Percentiles rank a stretch among this genome's conserved stretches.
Evolutionary conservation across 345 rosid genomes (phyloP).

Genomic region (Clarkia xantiana): DNA sequence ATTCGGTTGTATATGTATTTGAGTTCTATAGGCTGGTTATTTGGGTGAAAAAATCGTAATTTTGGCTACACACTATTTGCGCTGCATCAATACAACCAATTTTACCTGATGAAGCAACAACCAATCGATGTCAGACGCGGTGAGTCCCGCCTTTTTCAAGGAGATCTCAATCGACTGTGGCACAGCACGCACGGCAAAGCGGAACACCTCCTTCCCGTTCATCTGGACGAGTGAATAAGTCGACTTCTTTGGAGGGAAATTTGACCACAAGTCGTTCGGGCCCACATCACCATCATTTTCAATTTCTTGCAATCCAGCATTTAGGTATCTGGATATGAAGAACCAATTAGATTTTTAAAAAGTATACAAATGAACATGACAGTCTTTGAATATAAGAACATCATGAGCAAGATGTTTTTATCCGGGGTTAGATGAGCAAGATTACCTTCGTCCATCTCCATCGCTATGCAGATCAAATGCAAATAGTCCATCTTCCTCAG

Average conservation of each 20-base stretch:
- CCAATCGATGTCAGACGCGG: constrained; percentile 66
- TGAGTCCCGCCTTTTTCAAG: constrained; percentile 65
- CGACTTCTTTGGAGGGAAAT: constrained; percentile 45
- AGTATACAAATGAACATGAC: constrained; percentile 6
- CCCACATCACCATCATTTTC: constrained; percentile 28
- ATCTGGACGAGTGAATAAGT: constrained; percentile 62
- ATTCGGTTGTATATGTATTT: too few species aligned
- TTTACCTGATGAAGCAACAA: constrained; percentile 93
- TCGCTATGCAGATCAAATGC: constrained; percentile 81
- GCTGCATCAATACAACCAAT: too few species aligned
- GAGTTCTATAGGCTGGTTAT: too few species aligned
- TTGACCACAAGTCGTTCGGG: constrained; percentile 46
- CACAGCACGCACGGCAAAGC: constrained; percentile 70
- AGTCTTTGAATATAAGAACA: constrained; percentile 3
- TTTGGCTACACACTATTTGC: too few species aligned
- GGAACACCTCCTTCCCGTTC: constrained; percentile 92
- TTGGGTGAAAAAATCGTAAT: too few species aligned
- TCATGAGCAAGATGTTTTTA: too few species aligned
- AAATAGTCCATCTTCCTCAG: constrained; percentile 66
- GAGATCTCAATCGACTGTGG: constrained; percentile 75
- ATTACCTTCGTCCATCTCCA: constrained; percentile 68
- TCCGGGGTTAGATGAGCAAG: too few species aligned
- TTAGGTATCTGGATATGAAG: constrained; percentile 47
- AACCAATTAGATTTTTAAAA: constrained; percentile 5
- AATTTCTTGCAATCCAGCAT: constrained; percentile 30